Evolutionary conservation across 495 filamentous ascomycete genomes (phyloP).

Genomic region (Aspergillus heteromorphus): DNA sequence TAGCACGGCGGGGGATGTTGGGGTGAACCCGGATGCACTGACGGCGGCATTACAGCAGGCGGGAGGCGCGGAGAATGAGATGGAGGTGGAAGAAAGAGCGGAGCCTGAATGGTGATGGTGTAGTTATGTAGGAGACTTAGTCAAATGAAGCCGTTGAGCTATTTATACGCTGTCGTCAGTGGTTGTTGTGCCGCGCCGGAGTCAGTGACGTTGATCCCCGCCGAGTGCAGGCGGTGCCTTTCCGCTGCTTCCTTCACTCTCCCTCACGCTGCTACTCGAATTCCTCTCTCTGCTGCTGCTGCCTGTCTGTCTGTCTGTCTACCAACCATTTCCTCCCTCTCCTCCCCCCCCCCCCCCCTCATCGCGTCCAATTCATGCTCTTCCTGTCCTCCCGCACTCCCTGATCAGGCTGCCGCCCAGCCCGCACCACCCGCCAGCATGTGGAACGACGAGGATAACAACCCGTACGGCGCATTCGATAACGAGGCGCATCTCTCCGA

Average conservation of each 20-base stretch:
- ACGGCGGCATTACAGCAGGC: background rate
- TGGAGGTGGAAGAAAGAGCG: background rate
- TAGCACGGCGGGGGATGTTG: background rate
- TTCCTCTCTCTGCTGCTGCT: too few relatives aligned
- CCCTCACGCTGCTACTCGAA: too few relatives aligned
- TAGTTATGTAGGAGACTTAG: too few relatives aligned
- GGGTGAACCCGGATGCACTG: background rate
- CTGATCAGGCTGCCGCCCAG: conserved; percentile 19
- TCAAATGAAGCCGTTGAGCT: too few relatives aligned
- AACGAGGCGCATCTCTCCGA: conserved; percentile 74
- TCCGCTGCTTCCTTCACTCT: background rate
- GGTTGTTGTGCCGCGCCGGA: background rate
- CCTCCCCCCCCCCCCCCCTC: too few relatives aligned
- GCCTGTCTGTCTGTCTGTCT: too few relatives aligned
- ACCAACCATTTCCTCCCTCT: background rate
- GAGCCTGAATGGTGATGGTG: background rate
- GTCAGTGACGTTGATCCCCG: background rate
- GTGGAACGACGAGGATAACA: conserved; percentile 91
- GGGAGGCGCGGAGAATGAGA: background rate
- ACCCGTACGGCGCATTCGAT: conserved; percentile 88
- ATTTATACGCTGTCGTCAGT: background rate
- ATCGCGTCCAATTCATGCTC: background rate
- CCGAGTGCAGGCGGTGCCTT: background rate
- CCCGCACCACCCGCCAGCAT: conserved; percentile 23
- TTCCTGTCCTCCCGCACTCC: background rate